Evolutionary conservation across 1,284 basidiomycete species (phyloP).

Genomic region (Trichosporon sp.): DNA sequence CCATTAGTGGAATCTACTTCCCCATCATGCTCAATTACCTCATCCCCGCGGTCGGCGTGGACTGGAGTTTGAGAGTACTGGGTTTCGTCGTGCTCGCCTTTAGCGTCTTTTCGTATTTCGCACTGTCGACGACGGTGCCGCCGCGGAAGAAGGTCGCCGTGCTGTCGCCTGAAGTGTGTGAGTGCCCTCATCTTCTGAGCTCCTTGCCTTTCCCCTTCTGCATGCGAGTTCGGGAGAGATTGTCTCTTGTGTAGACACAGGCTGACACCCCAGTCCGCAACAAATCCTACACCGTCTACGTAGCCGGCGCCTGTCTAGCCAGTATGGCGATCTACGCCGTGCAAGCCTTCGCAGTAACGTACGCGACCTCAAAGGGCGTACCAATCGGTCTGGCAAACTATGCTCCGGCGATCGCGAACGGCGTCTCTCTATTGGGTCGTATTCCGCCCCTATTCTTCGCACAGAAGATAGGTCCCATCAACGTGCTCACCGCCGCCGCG

Average conservation of each 20-base stretch:
- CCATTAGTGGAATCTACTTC: conserved; percentile 50
- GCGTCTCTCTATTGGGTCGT: conserved; percentile 32
- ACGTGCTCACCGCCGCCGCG: conserved; percentile 26
- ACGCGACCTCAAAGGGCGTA: conserved; percentile 26
- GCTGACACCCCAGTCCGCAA: conserved; percentile 21
- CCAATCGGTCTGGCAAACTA: conserved; percentile 25
- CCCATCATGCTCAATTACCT: conserved; percentile 53
- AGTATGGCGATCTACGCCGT: conserved; percentile 31
- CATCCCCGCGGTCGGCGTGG: conserved; percentile 51
- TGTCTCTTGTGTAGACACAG: not conserved
- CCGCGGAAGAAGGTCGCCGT: conserved; percentile 34
- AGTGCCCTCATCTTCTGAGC: conserved; percentile 17
- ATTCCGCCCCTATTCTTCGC: conserved; percentile 34
- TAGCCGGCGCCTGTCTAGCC: conserved; percentile 21
- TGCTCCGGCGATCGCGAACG: conserved; percentile 33
- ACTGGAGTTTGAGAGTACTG: conserved; percentile 34
- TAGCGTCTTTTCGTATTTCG: conserved; percentile 21
- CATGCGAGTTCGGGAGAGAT: too few species aligned
- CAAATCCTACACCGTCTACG: conserved; percentile 26
- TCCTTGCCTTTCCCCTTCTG: not conserved
- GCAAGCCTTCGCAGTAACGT: conserved; percentile 33
- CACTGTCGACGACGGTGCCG: conserved; percentile 32
- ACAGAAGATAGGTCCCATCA: conserved; percentile 33
- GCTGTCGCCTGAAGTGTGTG: conserved; percentile 29
- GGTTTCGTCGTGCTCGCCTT: conserved; percentile 31